These are phyloP conservation scores for Fraxinus baroniana DNA, from an alignment of 305 asterid genomes.

Conservation along the genomic window DNA sequence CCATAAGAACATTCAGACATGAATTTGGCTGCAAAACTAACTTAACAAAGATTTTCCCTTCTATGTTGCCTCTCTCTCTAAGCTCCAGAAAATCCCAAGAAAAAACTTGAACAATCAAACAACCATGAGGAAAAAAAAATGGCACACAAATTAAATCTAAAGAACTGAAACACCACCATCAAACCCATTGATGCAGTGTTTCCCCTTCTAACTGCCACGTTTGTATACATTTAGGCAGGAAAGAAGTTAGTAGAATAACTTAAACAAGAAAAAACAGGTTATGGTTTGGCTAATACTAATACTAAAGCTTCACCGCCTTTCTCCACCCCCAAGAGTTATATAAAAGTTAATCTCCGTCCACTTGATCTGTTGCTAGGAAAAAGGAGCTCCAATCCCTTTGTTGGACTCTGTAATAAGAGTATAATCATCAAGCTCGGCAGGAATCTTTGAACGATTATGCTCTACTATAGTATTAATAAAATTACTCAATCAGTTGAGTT, in stretches of 20 bases:
- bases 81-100: slow-evolving; percentile 16
- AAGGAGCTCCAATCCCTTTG: slow-evolving; percentile 45
- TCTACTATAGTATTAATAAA: not conserved
- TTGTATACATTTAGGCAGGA: slow-evolving; percentile 34
- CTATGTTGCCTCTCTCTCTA: slow-evolving; percentile 5
- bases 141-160: slow-evolving; percentile 18
- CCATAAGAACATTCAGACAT: slow-evolving; percentile 2
- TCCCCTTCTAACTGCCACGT: slow-evolving; percentile 38
- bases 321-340: slow-evolving; percentile 29
- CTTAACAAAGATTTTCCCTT: slow-evolving; percentile 1
- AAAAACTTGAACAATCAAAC: slow-evolving; percentile 18
- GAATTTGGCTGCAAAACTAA: not conserved
- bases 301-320: slow-evolving; percentile 43
- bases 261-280: not conserved
- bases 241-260: slow-evolving; percentile 20
- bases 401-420: slow-evolving; percentile 38
- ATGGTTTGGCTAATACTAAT: slow-evolving; percentile 44
- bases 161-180: slow-evolving; percentile 18
- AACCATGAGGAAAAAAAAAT: not conserved
- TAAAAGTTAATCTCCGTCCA: slow-evolving; percentile 28
- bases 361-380: slow-evolving; percentile 24
- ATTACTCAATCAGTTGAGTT: slow-evolving; percentile 20
- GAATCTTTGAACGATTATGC: slow-evolving; percentile 22
- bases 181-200: slow-evolving; percentile 32
- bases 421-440: slow-evolving; percentile 17